Evolutionary conservation across 169 alveolate species (phyloP).

Genomic region (Eimeria necatrix): DNA sequence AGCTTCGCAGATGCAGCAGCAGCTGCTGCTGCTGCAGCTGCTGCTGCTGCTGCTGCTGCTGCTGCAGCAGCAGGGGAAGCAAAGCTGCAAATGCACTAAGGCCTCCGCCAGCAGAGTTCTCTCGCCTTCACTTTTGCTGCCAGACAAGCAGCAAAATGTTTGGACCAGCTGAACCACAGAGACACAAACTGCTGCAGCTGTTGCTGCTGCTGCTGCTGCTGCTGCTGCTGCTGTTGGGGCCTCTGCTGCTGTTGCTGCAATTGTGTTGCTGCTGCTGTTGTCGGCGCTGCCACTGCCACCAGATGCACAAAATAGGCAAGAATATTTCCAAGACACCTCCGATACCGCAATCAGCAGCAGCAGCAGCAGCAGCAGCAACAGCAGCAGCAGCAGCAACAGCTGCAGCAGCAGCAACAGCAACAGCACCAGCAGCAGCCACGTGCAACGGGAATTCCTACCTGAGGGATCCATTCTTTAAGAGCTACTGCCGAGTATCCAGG

Average conservation of each 20-base stretch:
- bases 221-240: too few species aligned
- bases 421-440: background rate
- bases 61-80: background rate
- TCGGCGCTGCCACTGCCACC: too few species aligned
- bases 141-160: background rate
- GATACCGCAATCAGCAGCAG: background rate
- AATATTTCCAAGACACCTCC: too few species aligned
- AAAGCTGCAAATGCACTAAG: background rate
- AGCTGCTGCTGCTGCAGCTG: background rate
- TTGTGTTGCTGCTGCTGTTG: too few species aligned
- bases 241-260: too few species aligned
- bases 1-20: background rate
- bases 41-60: background rate
- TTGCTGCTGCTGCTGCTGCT: background rate
- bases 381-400: background rate
- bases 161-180: background rate
- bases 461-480: background rate
- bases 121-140: background rate
- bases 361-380: background rate
- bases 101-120: slow-evolving; percentile 2
- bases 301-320: too few species aligned
- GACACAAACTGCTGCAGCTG: background rate
- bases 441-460: background rate
- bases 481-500: too few species aligned
- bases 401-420: background rate